Conservation (phyloP, 176 grass and related monocot genomes). For the Aechmea fasciata region DNA sequence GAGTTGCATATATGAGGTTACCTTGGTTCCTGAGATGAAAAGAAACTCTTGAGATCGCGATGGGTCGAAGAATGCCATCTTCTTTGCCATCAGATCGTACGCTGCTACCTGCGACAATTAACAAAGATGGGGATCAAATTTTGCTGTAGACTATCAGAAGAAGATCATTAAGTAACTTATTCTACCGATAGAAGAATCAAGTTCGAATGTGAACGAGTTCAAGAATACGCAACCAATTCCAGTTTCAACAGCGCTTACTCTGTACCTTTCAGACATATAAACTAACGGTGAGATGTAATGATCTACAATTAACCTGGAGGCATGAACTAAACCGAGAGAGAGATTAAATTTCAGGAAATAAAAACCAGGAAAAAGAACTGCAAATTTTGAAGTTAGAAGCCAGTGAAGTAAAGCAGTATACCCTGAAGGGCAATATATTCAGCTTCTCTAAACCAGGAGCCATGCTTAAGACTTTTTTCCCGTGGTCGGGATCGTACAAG, state of each 20-base stretch:
- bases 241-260: too few species aligned
- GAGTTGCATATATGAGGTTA: neutral
- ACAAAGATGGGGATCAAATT: neutral
- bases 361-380: neutral
- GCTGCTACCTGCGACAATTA: constrained; percentile 56
- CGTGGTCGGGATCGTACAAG: constrained; percentile 89
- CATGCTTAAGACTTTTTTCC: constrained; percentile 90
- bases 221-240: too few species aligned
- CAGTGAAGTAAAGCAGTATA: constrained; percentile 19
- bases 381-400: neutral
- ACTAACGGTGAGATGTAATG: neutral
- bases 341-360: neutral
- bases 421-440: constrained; percentile 95
- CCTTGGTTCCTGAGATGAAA: constrained; percentile 99
- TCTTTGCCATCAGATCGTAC: constrained; percentile 59
- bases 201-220: too few species aligned
- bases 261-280: too few species aligned
- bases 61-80: constrained; percentile 97
- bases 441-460: constrained; percentile 95
- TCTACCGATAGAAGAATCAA: too few species aligned
- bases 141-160: neutral
- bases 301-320: neutral
- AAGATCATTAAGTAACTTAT: neutral
- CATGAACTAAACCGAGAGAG: neutral
- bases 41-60: constrained; percentile 80